Percentiles rank a stretch among this genome's conserved stretches.
Evolutionary conservation across 2,329 filamentous ascomycete genomes (phyloP).

Genomic region (Diaporthe ampelina): DNA sequence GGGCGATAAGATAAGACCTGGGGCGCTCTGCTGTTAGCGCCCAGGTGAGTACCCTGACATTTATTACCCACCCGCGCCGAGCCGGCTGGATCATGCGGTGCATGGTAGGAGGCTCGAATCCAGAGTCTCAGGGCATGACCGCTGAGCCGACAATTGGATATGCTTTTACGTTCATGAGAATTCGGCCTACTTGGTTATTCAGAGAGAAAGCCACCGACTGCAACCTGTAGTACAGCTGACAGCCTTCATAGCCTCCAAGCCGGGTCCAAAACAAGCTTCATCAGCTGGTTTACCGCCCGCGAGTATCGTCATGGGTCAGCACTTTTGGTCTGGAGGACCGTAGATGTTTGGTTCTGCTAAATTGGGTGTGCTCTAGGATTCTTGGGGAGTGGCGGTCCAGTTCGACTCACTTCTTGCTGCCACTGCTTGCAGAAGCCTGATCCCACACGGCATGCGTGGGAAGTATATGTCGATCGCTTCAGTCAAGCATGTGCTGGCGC

Average conservation of each 20-base stretch:
- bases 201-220: neutral
- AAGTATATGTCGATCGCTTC: neutral
- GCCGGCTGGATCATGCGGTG: neutral
- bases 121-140: neutral
- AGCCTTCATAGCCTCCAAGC: too few species aligned
- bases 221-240: too few species aligned
- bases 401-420: neutral
- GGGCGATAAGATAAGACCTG: conserved; percentile 21
- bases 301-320: neutral
- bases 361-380: too few species aligned
- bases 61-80: neutral
- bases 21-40: neutral
- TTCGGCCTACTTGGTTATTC: neutral
- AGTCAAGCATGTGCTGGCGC: neutral
- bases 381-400: neutral
- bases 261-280: too few species aligned
- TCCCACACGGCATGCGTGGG: neutral
- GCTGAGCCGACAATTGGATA: too few species aligned
- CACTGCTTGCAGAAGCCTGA: neutral
- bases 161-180: too few species aligned
- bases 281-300: too few species aligned
- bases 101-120: neutral
- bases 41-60: too few species aligned
- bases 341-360: neutral
- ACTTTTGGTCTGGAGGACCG: neutral